Evolutionary conservation across 495 filamentous ascomycete species (phyloP).

Genomic region (Rhypophila decipiens): DNA sequence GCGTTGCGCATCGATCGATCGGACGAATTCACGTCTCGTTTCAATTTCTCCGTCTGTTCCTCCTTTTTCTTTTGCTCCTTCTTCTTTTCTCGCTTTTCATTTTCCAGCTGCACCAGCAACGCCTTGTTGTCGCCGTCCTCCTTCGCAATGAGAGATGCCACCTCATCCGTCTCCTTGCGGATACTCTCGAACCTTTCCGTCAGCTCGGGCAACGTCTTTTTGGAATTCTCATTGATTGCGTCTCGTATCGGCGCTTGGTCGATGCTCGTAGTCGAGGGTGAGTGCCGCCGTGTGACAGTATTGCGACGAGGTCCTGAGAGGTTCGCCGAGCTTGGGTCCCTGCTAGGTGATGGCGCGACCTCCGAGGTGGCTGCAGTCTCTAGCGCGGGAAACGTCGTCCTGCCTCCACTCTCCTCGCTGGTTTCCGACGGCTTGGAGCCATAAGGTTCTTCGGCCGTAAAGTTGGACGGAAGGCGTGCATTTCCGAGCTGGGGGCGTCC

Average conservation of each 20-base stretch:
- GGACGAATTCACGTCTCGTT: slow-evolving; percentile 69
- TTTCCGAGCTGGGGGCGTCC: slow-evolving; percentile 51
- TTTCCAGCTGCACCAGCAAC: slow-evolving; percentile 68
- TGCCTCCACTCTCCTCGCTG: slow-evolving; percentile 33
- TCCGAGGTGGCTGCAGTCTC: slow-evolving; percentile 51
- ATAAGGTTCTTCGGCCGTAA: slow-evolving; percentile 39
- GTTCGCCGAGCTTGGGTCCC: slow-evolving; percentile 54
- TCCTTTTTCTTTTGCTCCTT: slow-evolving; percentile 77
- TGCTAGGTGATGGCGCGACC: slow-evolving; percentile 45
- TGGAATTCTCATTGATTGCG: slow-evolving; percentile 34
- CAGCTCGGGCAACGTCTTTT: slow-evolving; percentile 46
- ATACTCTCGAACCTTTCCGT: slow-evolving; percentile 66
- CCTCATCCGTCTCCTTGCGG: slow-evolving; percentile 62
- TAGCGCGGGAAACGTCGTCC: slow-evolving; percentile 38
- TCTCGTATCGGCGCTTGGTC: slow-evolving; percentile 47
- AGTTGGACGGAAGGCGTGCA: slow-evolving; percentile 47
- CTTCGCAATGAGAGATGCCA: slow-evolving; percentile 44
- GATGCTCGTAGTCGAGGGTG: slow-evolving; percentile 59
- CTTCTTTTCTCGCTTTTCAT: slow-evolving; percentile 63
- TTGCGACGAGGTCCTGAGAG: slow-evolving; percentile 56
- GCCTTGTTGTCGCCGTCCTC: slow-evolving; percentile 63
- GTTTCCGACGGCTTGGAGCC: slow-evolving; percentile 30
- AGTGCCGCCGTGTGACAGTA: slow-evolving; percentile 66
- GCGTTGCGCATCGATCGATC: slow-evolving; percentile 81
- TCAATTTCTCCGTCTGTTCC: slow-evolving; percentile 72